Conservation (phyloP, 495 filamentous ascomycete species). For the Viridothelium virens region DNA sequence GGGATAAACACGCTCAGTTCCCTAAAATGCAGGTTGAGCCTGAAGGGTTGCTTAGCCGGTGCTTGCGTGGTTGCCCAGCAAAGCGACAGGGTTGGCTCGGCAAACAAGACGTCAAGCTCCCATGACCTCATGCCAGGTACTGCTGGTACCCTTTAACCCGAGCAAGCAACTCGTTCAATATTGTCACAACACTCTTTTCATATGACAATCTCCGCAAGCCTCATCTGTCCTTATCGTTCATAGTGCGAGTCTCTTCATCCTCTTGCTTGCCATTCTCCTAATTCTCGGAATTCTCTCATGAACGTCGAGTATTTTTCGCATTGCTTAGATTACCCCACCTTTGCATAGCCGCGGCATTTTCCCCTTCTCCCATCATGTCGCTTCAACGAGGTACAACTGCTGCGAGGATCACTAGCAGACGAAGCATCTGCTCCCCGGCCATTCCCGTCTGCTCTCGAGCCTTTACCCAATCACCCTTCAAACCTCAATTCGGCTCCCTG, state of each 20-base stretch:
- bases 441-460: neutral
- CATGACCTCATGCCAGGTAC: neutral
- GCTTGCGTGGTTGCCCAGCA: conserved; percentile 5
- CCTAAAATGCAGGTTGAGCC: neutral
- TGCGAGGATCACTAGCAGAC: neutral
- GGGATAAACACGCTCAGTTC: too few species aligned
- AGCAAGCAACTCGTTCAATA: neutral
- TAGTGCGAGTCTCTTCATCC: neutral
- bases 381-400: conserved; percentile 4
- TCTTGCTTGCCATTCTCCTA: neutral
- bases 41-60: neutral
- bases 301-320: neutral
- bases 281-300: neutral
- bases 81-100: neutral
- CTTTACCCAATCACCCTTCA: neutral
- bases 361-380: neutral
- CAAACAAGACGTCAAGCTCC: neutral
- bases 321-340: neutral
- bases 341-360: neutral
- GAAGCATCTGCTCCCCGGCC: neutral
- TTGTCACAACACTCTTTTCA: neutral
- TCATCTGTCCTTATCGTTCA: neutral
- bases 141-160: neutral
- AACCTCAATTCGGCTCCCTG: neutral
- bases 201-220: too few species aligned